These are phyloP conservation scores for Pestalotiopsis sp. DNA, from an alignment of 2,329 filamentous ascomycete genomes.

Conservation along the genomic window DNA sequence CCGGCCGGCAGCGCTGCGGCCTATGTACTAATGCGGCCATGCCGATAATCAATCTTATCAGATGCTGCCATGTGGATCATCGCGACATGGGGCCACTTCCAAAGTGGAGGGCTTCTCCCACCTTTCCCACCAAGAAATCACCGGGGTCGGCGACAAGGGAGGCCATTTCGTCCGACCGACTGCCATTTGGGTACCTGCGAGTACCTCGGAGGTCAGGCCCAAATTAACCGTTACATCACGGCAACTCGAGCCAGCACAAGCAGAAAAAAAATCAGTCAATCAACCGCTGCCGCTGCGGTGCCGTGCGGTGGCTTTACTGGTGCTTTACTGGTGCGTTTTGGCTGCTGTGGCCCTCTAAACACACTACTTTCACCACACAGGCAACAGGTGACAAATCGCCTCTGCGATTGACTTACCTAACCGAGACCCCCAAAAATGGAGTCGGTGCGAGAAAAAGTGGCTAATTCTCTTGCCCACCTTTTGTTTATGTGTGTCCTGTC, in stretches of 20 bases:
- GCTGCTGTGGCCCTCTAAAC: background rate
- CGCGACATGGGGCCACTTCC: background rate
- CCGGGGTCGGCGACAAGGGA: conserved; percentile 8
- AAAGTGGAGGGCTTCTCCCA: background rate
- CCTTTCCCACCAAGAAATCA: background rate
- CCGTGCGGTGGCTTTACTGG: no score
- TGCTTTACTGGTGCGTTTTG: no score
- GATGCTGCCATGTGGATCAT: conserved; percentile 1
- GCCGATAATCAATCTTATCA: conserved; percentile 29
- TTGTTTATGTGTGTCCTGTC: background rate
- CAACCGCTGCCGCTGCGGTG: no score
- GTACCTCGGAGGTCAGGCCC: background rate
- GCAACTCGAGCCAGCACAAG: background rate
- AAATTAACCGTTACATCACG: conserved; percentile 6
- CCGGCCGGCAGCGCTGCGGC: background rate
- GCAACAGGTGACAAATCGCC: background rate
- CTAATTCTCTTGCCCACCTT: background rate
- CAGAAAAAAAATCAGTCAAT: background rate
- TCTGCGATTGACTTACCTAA: conserved; percentile 7
- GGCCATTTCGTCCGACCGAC: background rate
- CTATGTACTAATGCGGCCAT: conserved; percentile 1
- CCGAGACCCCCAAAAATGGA: conserved; percentile 1
- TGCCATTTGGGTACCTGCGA: background rate
- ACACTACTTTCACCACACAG: no score
- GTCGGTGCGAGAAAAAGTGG: conserved; percentile 1